Evolutionary conservation across 768 basidiomycete species (phyloP).

Genomic region (Wakefieldia striispora): DNA sequence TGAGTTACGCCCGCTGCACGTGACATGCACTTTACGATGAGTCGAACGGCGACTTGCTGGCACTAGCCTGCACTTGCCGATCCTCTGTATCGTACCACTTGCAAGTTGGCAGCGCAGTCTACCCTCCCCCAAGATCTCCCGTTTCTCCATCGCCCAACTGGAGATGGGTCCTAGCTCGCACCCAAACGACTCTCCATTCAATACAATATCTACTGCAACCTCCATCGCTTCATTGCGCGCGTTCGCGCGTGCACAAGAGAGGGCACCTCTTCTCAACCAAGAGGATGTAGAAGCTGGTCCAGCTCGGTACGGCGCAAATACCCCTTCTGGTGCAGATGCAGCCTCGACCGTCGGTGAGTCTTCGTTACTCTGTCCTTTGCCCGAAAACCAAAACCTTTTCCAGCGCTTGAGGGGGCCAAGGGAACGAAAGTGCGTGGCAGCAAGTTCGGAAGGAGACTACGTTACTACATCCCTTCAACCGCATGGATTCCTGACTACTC

Average conservation of each 20-base stretch:
- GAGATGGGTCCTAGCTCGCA: conserved; percentile 12
- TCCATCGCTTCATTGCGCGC: conserved; percentile 27
- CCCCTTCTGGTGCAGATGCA: conserved; percentile 11
- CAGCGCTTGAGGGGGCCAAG: conserved; percentile 14
- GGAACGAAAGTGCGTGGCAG: conserved; percentile 20
- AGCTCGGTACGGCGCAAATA: conserved; percentile 17
- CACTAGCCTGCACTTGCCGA: no score
- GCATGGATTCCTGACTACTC: conserved; percentile 82
- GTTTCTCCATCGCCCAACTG: not conserved
- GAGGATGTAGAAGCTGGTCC: conserved; percentile 28
- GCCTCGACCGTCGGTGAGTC: conserved; percentile 22
- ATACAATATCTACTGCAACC: conserved; percentile 28
- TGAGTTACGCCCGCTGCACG: conserved; percentile 1
- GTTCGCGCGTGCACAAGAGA: conserved; percentile 23
- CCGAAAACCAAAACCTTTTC: not conserved
- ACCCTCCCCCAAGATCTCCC: no score
- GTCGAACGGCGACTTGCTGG: not conserved
- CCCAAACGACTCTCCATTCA: conserved; percentile 9
- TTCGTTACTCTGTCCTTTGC: not conserved
- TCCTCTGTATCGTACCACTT: no score
- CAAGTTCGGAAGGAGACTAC: conserved; percentile 47
- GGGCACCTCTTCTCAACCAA: conserved; percentile 21
- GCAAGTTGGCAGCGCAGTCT: no score
- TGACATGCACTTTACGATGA: conserved; percentile 2
- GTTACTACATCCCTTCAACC: conserved; percentile 76